Evolutionary conservation across 2,329 filamentous ascomycete species (phyloP), one percentile per base, ranked within the genome.

Genomic region (Whalleya microplaca): DNA sequence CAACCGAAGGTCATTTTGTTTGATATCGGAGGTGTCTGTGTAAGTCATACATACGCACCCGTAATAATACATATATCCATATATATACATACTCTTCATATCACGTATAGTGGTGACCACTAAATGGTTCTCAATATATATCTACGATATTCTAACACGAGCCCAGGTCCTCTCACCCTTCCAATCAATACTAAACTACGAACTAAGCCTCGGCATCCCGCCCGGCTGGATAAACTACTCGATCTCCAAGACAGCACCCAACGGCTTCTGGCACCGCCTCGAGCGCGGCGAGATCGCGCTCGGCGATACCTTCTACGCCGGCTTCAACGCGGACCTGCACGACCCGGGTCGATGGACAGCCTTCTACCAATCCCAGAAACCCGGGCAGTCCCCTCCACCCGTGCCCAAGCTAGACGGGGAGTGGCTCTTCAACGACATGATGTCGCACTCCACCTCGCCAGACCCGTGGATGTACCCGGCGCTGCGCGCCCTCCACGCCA

Each of bases 1-100:
- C 79, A 79, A 55, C 90, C 90, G 27, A 89, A 90, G 66, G 90
- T 91, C 53, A 78, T 96, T 29, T 80, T 99, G 20, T 98, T 98
- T 73, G 95, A 99, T 75, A 95, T 99, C 65, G 95, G 95, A 41
- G 95, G 95, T 60, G 95, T 99, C 66, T 96, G 92, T 81, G 94
- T 96, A 88, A 81, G 91, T 86, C n/a, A 5, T 43, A 37, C 7
- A 37, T 12, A 16, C 14, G 14, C 32, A 14, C 10, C 32, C 14
- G 4, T 37, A 37, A 37, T 12, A 12, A 37, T 6, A 3, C 14
- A 37, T 6, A 3, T 14, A 37, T 12, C 14, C 12, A 18, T 40
- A 23, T 55, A 14, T 45, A 21, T 41, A 21, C 12, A 54, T 21
- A 44, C 41, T 37, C 41, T 55, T 19, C 53, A 52, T 18, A 53